Evolutionary conservation across 495 filamentous ascomycete genomes (phyloP), one percentile per base, ranked within the genome.

Genomic region (Trypethelium eluteriae): DNA sequence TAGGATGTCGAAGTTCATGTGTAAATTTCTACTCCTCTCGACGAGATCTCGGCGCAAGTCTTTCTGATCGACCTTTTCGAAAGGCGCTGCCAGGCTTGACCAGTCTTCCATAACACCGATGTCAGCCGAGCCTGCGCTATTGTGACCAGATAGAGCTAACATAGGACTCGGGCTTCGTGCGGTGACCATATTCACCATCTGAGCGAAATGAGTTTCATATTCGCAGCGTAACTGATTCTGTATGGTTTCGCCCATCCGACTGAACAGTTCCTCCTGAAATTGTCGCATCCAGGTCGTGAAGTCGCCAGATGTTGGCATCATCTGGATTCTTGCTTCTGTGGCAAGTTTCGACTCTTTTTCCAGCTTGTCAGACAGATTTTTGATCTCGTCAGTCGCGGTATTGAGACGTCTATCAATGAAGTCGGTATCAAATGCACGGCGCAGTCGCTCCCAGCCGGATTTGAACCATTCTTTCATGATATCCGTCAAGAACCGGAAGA

Each of bases 401-500:
- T 53, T 18, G n/a, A 53, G 49, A 14, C 49, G 11, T n/a, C 49
- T 53, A 53, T 53, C 49, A 18, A 53, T 53, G n/a, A 16, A 53
- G 10, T 53, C 49, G 18, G 11, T 53, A 18, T 53, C 16, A 25
- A 53, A 53, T 9, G 49, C 49, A 1, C 16, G 49, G 5, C 18
- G 11, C 5, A 53, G n/a, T 5, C 49, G 49, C 11, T 25, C 10
- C 49, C 49, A 53, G 18, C 49, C 49, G 5, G 49, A 16, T n/a
- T 53, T 14, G 18, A 53, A 53, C 49, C 49, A 53, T 53, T 53
- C 49, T n/a, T 53, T 53, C 49, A 53, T 53, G 49, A 53, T 53
- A 53, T 53, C 49, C 5, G 49, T n/a, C 18, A 53, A n/a, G 18
- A 53, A 53, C 5, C 49, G 49, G n/a, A 53, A 53, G 18, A 53